Percentiles rank a stretch among this genome's conserved stretches.
These are phyloP conservation scores for Vicia villosa DNA, from an alignment of 306 rosid species.

Conservation along the genomic window DNA sequence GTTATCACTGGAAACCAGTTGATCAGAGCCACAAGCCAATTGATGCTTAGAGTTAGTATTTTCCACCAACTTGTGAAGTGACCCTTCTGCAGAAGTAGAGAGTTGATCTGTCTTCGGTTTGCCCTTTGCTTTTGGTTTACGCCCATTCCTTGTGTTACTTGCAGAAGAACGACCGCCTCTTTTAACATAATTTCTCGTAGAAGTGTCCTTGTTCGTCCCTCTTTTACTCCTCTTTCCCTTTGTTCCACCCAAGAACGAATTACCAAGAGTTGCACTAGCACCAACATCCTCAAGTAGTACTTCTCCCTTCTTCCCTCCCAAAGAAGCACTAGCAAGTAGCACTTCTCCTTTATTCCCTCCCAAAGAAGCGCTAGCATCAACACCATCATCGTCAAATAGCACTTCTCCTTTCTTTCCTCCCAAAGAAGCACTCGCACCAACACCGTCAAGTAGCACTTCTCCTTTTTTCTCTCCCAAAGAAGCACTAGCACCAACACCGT, in stretches of 20 bases:
- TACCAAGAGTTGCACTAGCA: slow-evolving; percentile 50
- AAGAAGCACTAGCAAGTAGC: slow-evolving; percentile 40
- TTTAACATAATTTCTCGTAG: slow-evolving; percentile 48
- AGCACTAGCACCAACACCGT: too few relatives aligned
- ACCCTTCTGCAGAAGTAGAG: slow-evolving; percentile 61
- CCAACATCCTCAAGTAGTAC: too few relatives aligned
- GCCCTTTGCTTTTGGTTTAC: slow-evolving; percentile 70
- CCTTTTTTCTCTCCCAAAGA: too few relatives aligned
- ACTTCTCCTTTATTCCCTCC: too few relatives aligned
- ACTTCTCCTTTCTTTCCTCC: too few relatives aligned
- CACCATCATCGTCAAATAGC: too few relatives aligned
- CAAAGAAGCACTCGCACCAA: slow-evolving; percentile 51
- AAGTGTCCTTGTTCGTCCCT: slow-evolving; percentile 61
- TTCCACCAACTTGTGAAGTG: slow-evolving; percentile 47
- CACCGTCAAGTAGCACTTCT: too few relatives aligned
- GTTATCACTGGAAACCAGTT: slow-evolving; percentile 38
- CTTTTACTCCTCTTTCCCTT: slow-evolving; percentile 84
- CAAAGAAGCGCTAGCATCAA: too few relatives aligned
- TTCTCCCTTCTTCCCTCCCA: slow-evolving; percentile 31
- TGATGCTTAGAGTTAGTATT: slow-evolving; percentile 43
- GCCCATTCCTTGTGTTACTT: slow-evolving; percentile 59
- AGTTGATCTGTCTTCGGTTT: slow-evolving; percentile 66
- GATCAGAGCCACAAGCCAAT: slow-evolving; percentile 47
- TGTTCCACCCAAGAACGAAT: slow-evolving; percentile 55
- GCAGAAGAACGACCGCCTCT: slow-evolving; percentile 58